Percentiles rank a stretch among this genome's conserved stretches.
Conservation (phyloP, 2,329 filamentous ascomycete genomes). For the Lachnellula willkommii region DNA sequence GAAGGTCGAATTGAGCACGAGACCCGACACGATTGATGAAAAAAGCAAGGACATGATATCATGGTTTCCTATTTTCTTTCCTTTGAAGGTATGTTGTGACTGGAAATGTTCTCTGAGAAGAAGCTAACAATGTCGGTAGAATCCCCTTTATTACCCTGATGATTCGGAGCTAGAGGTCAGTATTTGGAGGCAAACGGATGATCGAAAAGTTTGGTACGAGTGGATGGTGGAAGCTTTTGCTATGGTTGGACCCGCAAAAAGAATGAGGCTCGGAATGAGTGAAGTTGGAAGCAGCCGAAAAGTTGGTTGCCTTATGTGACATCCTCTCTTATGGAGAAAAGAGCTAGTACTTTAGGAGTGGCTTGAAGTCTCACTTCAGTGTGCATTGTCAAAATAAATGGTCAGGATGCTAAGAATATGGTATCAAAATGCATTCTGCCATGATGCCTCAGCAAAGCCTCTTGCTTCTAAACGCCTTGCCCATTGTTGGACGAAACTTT, state of each 20-base stretch:
- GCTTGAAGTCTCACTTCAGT: neutral
- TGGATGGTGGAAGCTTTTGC: constrained; percentile 88
- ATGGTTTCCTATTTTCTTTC: constrained; percentile 99
- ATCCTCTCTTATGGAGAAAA: neutral
- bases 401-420: neutral
- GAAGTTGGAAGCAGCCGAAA: constrained; percentile 65
- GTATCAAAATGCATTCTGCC: constrained; percentile 19
- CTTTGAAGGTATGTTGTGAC: constrained; percentile 66
- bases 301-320: constrained; percentile 65
- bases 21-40: constrained; percentile 82
- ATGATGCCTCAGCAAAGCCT: constrained; percentile 18
- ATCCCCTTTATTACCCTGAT: constrained; percentile 78
- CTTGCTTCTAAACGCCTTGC: constrained; percentile 26
- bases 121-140: constrained; percentile 44
- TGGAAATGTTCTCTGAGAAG: neutral
- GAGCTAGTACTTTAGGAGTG: neutral
- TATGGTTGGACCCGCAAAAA: constrained; percentile 52
- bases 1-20: constrained; percentile 82
- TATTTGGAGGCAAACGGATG: constrained; percentile 95
- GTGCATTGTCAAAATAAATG: neutral
- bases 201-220: constrained; percentile 96
- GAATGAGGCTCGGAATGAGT: constrained; percentile 61
- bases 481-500: constrained; percentile 21
- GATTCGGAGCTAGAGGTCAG: constrained; percentile 80
- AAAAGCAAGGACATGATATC: constrained; percentile 99